These are phyloP conservation scores for Acorus calamus DNA, from an alignment of 106 monocot genomes.

Conservation along the genomic window DNA sequence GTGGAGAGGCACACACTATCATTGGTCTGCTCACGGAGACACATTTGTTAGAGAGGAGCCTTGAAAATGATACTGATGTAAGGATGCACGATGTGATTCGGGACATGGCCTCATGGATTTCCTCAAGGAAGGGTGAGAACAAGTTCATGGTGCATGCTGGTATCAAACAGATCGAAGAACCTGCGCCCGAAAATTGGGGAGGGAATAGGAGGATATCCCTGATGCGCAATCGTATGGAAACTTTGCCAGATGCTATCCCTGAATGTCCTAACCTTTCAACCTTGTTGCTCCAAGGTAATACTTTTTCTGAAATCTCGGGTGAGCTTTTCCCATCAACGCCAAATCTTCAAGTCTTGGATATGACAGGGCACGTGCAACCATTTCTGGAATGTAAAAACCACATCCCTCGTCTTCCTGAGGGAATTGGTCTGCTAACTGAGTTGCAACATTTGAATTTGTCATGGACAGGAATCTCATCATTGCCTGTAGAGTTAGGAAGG, in stretches of 20 bases:
- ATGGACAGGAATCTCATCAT: not conserved
- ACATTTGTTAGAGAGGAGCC: slow-evolving; percentile 8
- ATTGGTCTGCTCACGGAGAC: slow-evolving; percentile 5
- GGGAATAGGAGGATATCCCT: slow-evolving; percentile 5
- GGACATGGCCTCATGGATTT: slow-evolving; percentile 20
- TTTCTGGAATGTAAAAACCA: too few species aligned
- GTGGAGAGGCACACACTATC: slow-evolving; percentile 1
- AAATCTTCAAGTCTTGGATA: slow-evolving; percentile 15
- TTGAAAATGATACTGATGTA: slow-evolving; percentile 7
- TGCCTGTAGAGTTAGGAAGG: slow-evolving; percentile 4
- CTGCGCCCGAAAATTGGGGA: not conserved
- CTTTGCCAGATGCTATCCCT: not conserved
- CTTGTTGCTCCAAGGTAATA: slow-evolving; percentile 11
- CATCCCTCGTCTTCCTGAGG: too few species aligned
- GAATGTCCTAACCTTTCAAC: slow-evolving; percentile 4
- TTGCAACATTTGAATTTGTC: slow-evolving; percentile 1
- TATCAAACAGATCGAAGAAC: not conserved
- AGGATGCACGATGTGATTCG: slow-evolving; percentile 28
- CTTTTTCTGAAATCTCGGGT: slow-evolving; percentile 1
- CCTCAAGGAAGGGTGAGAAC: not conserved
- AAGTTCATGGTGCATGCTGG: slow-evolving; percentile 12
- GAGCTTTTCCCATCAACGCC: slow-evolving; percentile 3
- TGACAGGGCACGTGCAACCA: too few species aligned
- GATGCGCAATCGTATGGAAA: not conserved
- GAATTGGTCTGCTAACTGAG: too few species aligned